Conservation (phyloP, 148 eudicot species). For the Agrostemma githago region DNA sequence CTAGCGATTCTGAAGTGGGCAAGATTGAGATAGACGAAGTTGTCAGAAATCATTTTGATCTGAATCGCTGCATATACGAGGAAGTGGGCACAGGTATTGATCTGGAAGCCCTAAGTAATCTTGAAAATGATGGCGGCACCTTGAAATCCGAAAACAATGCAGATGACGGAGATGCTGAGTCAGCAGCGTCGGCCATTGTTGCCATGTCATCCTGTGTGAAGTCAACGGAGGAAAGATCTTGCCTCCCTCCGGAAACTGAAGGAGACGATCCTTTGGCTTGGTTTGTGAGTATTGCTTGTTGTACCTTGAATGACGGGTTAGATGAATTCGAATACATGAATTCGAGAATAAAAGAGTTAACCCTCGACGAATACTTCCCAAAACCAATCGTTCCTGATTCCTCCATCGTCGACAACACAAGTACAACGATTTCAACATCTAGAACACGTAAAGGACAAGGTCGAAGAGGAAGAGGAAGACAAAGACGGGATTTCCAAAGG, state of each 20-base stretch:
- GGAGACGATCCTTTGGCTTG: conserved; percentile 9
- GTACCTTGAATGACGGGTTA: conserved; percentile 17
- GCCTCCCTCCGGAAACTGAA: conserved; percentile 26
- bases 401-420: conserved; percentile 28
- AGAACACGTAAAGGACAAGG: conserved; percentile 54
- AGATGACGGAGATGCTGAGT: conserved; percentile 25
- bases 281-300: not conserved
- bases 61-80: conserved; percentile 59
- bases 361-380: conserved; percentile 71
- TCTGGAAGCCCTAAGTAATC: conserved; percentile 30
- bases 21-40: conserved; percentile 28
- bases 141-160: conserved; percentile 21
- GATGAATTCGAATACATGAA: conserved; percentile 74
- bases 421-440: conserved; percentile 23
- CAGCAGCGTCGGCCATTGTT: conserved; percentile 67
- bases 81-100: conserved; percentile 44
- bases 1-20: conserved; percentile 25
- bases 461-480: conserved; percentile 90
- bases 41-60: conserved; percentile 51
- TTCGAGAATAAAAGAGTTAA: conserved; percentile 48
- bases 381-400: conserved; percentile 50
- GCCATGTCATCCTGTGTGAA: conserved; percentile 45
- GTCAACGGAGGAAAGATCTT: conserved; percentile 16
- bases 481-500: conserved; percentile 73
- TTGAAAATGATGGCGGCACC: conserved; percentile 24